Evolutionary conservation across 805 yeast species (phyloP).

Genomic region (Tetrapisispora nanseiensis): DNA sequence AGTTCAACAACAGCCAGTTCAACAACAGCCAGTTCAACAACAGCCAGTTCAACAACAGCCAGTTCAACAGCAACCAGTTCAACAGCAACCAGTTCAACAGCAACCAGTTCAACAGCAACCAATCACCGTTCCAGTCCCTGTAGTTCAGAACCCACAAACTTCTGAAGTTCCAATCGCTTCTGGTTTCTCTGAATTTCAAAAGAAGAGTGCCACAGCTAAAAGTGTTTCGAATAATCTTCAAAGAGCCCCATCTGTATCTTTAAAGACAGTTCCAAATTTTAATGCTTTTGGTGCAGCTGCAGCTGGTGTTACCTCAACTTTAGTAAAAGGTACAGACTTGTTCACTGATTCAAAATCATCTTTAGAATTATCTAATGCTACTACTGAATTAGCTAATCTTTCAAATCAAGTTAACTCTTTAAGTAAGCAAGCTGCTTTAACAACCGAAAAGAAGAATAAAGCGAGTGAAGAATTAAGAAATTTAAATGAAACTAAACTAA

Average conservation of each 20-base stretch:
- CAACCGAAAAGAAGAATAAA: constrained; percentile 58
- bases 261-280: constrained; percentile 29
- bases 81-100: not conserved
- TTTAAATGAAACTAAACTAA: constrained; percentile 55
- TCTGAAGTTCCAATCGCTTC: constrained; percentile 14
- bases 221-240: constrained; percentile 31
- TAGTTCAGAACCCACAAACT: not conserved
- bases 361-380: constrained; percentile 63
- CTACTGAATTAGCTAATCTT: constrained; percentile 77
- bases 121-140: not conserved
- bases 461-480: constrained; percentile 72
- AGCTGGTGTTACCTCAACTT: constrained; percentile 15
- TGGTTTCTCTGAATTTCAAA: constrained; percentile 5
- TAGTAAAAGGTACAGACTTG: constrained; percentile 35
- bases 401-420: constrained; percentile 78
- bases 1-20: constrained; percentile 5
- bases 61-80: constrained; percentile 2
- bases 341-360: constrained; percentile 53
- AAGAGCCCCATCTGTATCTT: constrained; percentile 31
- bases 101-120: not conserved
- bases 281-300: constrained; percentile 14
- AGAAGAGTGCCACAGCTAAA: constrained; percentile 34
- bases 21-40: constrained; percentile 7
- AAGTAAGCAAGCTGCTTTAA: constrained; percentile 59
- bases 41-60: constrained; percentile 8